Evolutionary conservation across 208 protist species (phyloP).

Genomic region (Acanthamoeba lenticulata): DNA sequence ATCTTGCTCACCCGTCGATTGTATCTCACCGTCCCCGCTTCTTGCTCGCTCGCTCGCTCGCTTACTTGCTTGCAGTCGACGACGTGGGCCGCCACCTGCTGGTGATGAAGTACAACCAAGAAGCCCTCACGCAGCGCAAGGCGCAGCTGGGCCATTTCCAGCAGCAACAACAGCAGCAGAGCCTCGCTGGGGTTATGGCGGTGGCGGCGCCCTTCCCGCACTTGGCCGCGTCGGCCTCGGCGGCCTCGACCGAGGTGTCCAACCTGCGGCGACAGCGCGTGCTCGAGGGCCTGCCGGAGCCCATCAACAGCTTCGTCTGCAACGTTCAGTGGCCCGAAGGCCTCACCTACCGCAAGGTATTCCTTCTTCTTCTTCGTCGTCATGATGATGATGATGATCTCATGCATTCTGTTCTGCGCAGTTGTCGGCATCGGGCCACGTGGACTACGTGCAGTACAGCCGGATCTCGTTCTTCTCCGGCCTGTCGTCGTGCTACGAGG

Average conservation of each 20-base stretch:
- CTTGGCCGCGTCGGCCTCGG: not conserved
- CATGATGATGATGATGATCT: too few relatives aligned
- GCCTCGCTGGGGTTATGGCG: too few relatives aligned
- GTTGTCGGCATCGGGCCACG: conserved; percentile 41
- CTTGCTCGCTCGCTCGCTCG: not conserved
- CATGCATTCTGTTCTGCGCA: too few relatives aligned
- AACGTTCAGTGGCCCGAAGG: conserved; percentile 43
- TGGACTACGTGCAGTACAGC: conserved; percentile 61
- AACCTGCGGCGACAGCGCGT: not conserved
- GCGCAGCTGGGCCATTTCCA: conserved; percentile 13
- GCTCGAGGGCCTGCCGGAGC: conserved; percentile 10
- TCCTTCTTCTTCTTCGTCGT: not conserved
- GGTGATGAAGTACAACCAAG: conserved; percentile 42
- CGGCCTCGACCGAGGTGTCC: not conserved
- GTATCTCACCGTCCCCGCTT: too few relatives aligned
- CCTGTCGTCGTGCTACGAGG: conserved; percentile 48
- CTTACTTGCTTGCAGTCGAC: too few relatives aligned
- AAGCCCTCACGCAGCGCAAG: conserved; percentile 5
- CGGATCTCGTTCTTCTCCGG: conserved; percentile 50
- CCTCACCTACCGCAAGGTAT: conserved; percentile 57
- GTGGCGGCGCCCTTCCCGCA: not conserved
- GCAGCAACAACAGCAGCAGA: too few relatives aligned
- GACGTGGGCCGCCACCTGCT: not conserved
- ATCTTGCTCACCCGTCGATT: not conserved
- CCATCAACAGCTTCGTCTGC: conserved; percentile 36